phyloP scores from a whole-genome alignment of 192 early-diverging fungal genomes.

The Coemansia reversa region DNA sequence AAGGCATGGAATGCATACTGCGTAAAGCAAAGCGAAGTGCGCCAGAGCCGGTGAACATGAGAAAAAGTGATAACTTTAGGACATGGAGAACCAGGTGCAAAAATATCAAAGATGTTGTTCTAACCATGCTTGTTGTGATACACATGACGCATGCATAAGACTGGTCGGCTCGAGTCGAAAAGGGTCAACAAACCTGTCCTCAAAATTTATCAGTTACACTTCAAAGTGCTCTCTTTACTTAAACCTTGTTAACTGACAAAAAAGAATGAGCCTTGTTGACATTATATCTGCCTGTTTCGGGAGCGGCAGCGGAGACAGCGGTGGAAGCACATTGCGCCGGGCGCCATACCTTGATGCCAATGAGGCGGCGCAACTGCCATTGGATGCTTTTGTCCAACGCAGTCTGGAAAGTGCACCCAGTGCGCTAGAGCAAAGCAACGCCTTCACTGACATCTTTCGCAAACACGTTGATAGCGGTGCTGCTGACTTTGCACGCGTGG shows the following conservation, averaged over 20 bases:
- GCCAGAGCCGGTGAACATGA: background rate
- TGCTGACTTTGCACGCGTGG: conserved; percentile 15
- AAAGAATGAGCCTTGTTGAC: conserved; percentile 35
- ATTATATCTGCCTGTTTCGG: conserved; percentile 40
- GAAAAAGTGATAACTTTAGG: background rate
- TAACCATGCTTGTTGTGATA: too few species aligned
- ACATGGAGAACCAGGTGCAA: too few species aligned
- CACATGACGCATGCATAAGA: too few species aligned
- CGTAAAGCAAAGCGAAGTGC: background rate
- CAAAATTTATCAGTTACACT: background rate
- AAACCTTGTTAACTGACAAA: background rate
- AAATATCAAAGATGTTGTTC: too few species aligned
- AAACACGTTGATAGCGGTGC: conserved; percentile 35
- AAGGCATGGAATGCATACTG: background rate
- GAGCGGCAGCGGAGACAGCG: conserved; percentile 5
- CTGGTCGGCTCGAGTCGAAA: too few species aligned
- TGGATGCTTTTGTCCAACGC: conserved; percentile 48
- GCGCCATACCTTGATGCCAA: conserved; percentile 48
- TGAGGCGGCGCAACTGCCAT: conserved; percentile 46
- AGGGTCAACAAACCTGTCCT: too few species aligned
- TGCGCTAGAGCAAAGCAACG: conserved; percentile 26
- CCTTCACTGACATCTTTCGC: conserved; percentile 45
- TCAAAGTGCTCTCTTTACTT: background rate
- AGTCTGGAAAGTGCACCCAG: conserved; percentile 50
- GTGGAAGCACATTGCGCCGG: conserved; percentile 14